Base-by-base conservation (phyloP, 2,329 filamentous ascomycete species). In the Hyphodiscus sp. region DNA sequence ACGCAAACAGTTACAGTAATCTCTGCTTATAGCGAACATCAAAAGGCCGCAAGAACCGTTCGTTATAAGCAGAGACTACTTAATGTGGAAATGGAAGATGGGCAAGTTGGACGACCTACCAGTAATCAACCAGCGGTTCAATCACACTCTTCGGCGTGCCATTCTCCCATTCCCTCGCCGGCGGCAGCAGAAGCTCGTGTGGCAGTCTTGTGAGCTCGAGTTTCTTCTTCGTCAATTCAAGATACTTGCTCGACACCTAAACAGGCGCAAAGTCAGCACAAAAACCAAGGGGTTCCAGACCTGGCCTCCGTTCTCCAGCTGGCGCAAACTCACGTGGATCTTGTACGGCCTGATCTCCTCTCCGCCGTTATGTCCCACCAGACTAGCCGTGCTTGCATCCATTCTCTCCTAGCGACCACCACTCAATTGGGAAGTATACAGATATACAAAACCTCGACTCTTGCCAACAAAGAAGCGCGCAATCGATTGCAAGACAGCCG, bases 181-280 rank as follows among this genome's bases (percentile, higher is more conserved):
- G 74, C 1, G 76, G 71, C 9, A 76, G 66, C 8, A 73, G 69
- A 2, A 75, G 63, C 60, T 86, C 82, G 61, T 82, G 79, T 42
- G 85, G 85, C 29, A 87, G 69, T 54, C 85, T 74, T 20, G 82
- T 83, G 45, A 87, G 73, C 63, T 86, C 81, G 10, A 88, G 74
- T 67, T 88, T 89, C 66, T 81, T 78, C 63, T 73, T 77, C 6
- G 85, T 88, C 55, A 87, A 73, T 45, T 86, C 78, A 1, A 88
- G 74, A 66, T 87, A 87, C 62, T 79, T 81, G 51, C 77, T 79
- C 2, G 83, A 86, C 16, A 87, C 79, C 83, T 86, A 52, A 8
- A 3, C 2, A 10, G 6, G 30, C 41, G 15, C 23, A 26, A 8
- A 26, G 23, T 26, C 23, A 26, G 23, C 8, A n/a, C n/a, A 26